Evolutionary conservation across 2,329 filamentous ascomycete species (phyloP), one percentile per base, ranked within the genome.

Genomic region (Boeremia exigua): DNA sequence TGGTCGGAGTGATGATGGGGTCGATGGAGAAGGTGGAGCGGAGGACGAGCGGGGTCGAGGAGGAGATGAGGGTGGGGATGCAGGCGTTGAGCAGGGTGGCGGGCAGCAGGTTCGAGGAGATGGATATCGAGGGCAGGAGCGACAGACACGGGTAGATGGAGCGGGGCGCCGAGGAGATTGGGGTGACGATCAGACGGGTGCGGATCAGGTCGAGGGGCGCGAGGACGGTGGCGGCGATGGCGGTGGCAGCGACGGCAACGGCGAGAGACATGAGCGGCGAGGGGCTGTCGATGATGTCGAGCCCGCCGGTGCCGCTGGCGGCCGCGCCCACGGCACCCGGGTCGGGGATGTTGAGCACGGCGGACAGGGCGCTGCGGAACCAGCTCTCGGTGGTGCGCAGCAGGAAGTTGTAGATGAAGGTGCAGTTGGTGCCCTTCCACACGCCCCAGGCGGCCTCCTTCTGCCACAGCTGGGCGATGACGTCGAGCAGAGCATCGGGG

Each of bases 381-480:
- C 96, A 99, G 65, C 91, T 93, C 74, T 98, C 95, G 28, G 96
- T 80, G 7, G 96, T 88, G 10, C 92, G 92, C 59, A 93, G 86
- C 15, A 98, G 82, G 42, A 97, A 86, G 0, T 88, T 90, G 77
- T 98, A 96, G 45, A 98, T 82, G 70, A 98, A 99, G 1, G 92
- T 96, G 12, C 90, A 87, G 72, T 98, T 98, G 33, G 92, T 91
- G 8, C 89, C 84, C 75, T 97, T 97, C 93, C 94, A 99, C 5
- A 97, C 88, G 4, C 95, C 95, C 83, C 92, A 93, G 0, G 88
- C 88, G 32, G 92, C 91, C 72, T 96, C 94, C 65, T 90, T 94
- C 43, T 88, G 84, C 91, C 95, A 98, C 17, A 98, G 79, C 72
- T 96, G 90, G 6, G 88, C 88, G 57, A 99, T 85, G 2, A 95